phyloP scores from a whole-genome alignment of 139 green algal species.

The Trebouxia sp. region DNA sequence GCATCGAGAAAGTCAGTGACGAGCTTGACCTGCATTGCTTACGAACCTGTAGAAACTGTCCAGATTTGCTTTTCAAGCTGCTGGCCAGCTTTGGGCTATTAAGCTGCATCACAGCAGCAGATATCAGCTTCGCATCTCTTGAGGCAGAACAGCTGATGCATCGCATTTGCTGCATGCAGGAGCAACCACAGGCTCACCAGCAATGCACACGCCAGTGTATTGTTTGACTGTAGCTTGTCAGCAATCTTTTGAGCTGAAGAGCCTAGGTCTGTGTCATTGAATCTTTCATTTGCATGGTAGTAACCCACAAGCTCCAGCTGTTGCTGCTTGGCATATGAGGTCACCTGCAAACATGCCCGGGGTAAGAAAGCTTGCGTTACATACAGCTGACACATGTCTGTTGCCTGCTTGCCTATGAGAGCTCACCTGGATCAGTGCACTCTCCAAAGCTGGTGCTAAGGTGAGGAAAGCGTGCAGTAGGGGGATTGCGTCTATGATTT shows the following conservation, averaged over 20 bases:
- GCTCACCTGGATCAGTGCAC: constrained; percentile 56
- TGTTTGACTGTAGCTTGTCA: constrained; percentile 53
- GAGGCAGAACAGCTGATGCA: background rate
- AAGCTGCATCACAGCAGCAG: constrained; percentile 25
- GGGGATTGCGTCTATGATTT: constrained; percentile 60
- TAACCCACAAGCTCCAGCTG: constrained; percentile 68
- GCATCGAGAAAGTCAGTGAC: too few species aligned
- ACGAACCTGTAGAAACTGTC: constrained; percentile 12
- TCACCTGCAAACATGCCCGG: constrained; percentile 44
- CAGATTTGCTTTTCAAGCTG: constrained; percentile 1
- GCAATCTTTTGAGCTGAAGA: constrained; percentile 52
- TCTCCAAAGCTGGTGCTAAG: constrained; percentile 61
- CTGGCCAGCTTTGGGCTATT: constrained; percentile 37
- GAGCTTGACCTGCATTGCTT: too few species aligned
- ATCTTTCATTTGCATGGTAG: constrained; percentile 73
- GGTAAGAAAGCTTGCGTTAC: too few species aligned
- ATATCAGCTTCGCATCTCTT: background rate
- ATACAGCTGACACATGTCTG: too few species aligned
- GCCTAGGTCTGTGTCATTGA: constrained; percentile 60
- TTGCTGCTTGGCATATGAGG: constrained; percentile 36
- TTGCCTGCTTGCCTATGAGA: too few species aligned
- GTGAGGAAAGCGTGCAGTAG: constrained; percentile 65
- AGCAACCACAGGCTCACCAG: constrained; percentile 33
- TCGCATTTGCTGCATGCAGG: background rate
- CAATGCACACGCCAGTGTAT: constrained; percentile 31